Conservation (phyloP, 139 green algal species). For the Nannochloris sp. region DNA sequence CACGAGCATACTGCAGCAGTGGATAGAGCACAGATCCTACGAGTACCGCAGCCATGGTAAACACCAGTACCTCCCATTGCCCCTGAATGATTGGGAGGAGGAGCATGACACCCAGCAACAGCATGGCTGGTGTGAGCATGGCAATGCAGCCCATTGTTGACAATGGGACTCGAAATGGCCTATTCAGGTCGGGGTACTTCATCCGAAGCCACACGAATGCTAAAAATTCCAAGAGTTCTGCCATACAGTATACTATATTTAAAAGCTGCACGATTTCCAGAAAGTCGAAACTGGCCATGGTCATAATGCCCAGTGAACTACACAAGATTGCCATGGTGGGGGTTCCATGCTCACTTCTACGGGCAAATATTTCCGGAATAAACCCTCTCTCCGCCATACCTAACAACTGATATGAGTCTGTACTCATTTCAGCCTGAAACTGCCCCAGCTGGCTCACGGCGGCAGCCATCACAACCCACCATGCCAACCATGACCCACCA, state of each 20-base stretch:
- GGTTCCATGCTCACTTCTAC: conserved; percentile 69
- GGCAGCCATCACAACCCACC: conserved; percentile 76
- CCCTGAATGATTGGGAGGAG: conserved; percentile 39
- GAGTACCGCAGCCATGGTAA: conserved; percentile 30
- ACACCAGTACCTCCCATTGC: conserved; percentile 33
- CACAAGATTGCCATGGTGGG: conserved; percentile 78
- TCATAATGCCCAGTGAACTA: conserved; percentile 64
- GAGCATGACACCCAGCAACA: conserved; percentile 59
- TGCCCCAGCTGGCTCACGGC: conserved; percentile 84
- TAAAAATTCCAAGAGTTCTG: conserved; percentile 89
- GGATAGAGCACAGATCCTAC: conserved; percentile 60
- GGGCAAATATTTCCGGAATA: conserved; percentile 60
- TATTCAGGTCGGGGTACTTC: conserved; percentile 31
- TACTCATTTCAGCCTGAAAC: conserved; percentile 87
- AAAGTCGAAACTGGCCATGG: conserved; percentile 58
- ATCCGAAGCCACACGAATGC: conserved; percentile 83
- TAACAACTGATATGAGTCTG: conserved; percentile 81
- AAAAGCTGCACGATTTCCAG: conserved; percentile 83
- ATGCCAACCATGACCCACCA: conserved; percentile 74
- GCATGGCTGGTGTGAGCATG: conserved; percentile 68
- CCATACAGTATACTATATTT: conserved; percentile 93
- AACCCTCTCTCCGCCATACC: conserved; percentile 96
- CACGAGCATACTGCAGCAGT: conserved; percentile 36
- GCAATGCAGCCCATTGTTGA: conserved; percentile 54
- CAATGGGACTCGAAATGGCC: conserved; percentile 65